Conservation (phyloP, 2,329 filamentous ascomycete species). For the Coniochaeta hoffmannii region DNA sequence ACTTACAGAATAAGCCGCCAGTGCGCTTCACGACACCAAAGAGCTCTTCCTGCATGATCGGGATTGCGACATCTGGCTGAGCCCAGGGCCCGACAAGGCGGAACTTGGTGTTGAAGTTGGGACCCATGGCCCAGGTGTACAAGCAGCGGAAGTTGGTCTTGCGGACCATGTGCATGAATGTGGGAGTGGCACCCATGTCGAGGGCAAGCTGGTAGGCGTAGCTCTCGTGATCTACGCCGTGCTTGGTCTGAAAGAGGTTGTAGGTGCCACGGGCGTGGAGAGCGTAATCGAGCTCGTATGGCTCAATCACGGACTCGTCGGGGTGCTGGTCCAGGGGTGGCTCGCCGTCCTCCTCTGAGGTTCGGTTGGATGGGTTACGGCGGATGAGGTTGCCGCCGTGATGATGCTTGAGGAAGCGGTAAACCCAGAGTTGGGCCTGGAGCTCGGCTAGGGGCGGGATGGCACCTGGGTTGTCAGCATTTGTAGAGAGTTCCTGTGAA, state of each 20-base stretch:
- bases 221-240: conserved; percentile 40
- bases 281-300: conserved; percentile 32
- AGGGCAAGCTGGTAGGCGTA: conserved; percentile 42
- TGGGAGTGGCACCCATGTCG: conserved; percentile 36
- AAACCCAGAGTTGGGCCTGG: conserved; percentile 40
- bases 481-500: too few relatives aligned
- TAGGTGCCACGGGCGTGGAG: conserved; percentile 26
- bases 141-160: conserved; percentile 26
- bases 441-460: conserved; percentile 42
- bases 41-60: conserved; percentile 34
- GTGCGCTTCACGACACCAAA: conserved; percentile 28
- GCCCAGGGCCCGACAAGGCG: conserved; percentile 36
- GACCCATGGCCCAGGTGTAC: conserved; percentile 38
- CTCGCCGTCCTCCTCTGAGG: not conserved
- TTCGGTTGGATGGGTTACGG: not conserved
- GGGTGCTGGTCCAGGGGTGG: not conserved
- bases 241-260: conserved; percentile 25
- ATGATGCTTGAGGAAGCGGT: conserved; percentile 26
- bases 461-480: conserved; percentile 21
- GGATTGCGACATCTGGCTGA: conserved; percentile 24
- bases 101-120: conserved; percentile 43
- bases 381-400: conserved; percentile 15
- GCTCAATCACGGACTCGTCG: conserved; percentile 17
- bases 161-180: conserved; percentile 23
- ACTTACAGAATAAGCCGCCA: conserved; percentile 29